Base-by-base conservation (phyloP, 2,329 filamentous ascomycete genomes). In the Trichoderma harzianum region DNA sequence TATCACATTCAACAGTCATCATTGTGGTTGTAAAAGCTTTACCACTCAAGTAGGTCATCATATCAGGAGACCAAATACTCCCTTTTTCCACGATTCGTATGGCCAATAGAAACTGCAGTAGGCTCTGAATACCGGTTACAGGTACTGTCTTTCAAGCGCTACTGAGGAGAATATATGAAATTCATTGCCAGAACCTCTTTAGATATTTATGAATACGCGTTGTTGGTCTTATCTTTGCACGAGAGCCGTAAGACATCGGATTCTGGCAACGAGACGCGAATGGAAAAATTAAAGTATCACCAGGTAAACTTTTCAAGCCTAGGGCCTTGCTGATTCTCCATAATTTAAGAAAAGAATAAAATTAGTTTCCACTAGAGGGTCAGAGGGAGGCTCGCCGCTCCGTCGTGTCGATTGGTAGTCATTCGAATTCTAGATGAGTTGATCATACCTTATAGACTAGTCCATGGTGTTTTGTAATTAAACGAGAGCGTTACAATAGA, bases 1-100 rank as follows among this genome's bases (percentile, higher is more conserved):
- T n/a, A 24, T 5, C 7, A 51, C 3, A 0, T 12, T 0, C 5
- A 2, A 51, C n/a, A 12, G 0, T 10, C 1, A 1, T 21, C 14
- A 24, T 24, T 14, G 0, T 12, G 1, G 39, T 7, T 53, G 21
- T 21, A 24, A 7, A 53, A 24, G 21, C 11, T 24, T 2, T 53
- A 1, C 2, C 11, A 14, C n/a, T 24, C 21, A 53, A 12, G 0
- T 14, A 24, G 5, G 47, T 21, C 0, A 14, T 24, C 47, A 1
- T 53, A 3, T 51, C 47, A 21, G 47, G 10, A 21, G 3, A 1
- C 10, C 12, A n/a, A 21, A 11, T 51, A 0, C 1, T 0, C n/a
- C 5, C 5, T 0, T 12, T 24, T 53, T 53, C 16, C 18, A 18
- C 3, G 36, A 43, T 43, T n/a, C 16, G 16, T n/a, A 1, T 43